Evolutionary conservation across 75 land plant genomes (phyloP).

Genomic region (Picea glauca): DNA sequence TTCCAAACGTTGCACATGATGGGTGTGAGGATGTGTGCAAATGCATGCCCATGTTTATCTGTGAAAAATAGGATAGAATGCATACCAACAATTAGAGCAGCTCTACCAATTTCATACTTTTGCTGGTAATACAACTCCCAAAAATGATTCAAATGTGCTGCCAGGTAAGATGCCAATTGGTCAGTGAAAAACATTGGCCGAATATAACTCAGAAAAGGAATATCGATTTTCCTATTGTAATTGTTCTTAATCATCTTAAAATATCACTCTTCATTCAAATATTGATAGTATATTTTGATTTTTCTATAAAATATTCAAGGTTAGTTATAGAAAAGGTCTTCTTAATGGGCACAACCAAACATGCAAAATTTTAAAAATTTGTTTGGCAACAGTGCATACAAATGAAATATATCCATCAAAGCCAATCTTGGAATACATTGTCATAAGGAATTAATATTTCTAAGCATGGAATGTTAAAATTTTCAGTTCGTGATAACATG

Average conservation of each 20-base stretch:
- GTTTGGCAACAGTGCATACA: too few relatives aligned
- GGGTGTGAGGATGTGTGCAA: neutral
- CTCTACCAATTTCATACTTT: slow-evolving; percentile 44
- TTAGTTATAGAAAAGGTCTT: neutral
- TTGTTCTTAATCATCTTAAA: neutral
- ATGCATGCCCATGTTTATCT: neutral
- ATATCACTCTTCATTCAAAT: neutral
- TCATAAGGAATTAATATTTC: too few relatives aligned
- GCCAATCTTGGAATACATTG: too few relatives aligned
- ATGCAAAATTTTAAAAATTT: neutral
- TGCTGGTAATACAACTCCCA: slow-evolving; percentile 56
- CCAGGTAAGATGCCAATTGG: slow-evolving; percentile 11
- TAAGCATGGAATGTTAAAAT: too few relatives aligned
- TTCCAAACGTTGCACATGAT: neutral
- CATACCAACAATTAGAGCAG: slow-evolving; percentile 66
- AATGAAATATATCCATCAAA: too few relatives aligned
- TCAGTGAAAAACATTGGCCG: neutral
- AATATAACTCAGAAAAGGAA: slow-evolving; percentile 2
- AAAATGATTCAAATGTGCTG: slow-evolving; percentile 89
- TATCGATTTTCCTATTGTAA: neutral
- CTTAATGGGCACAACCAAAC: neutral
- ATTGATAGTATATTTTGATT: neutral
- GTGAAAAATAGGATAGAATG: neutral
- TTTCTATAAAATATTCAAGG: neutral
- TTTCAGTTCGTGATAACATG: too few relatives aligned